Base-by-base conservation (phyloP, 2,329 filamentous ascomycete species). In the Penicillium brasilianum region DNA sequence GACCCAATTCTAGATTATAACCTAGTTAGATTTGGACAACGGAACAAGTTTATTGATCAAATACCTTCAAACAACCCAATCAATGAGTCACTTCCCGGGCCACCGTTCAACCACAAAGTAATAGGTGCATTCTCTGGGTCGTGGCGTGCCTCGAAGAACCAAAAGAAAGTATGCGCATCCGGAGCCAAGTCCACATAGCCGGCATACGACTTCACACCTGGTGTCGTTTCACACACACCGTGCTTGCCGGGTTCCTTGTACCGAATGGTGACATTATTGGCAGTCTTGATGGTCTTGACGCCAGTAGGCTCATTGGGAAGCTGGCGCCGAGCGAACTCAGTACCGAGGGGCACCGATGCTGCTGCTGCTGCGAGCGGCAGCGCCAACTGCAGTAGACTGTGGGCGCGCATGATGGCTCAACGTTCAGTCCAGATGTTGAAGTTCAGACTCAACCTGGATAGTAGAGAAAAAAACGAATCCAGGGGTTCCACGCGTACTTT, bases 211-310 rank as follows among this genome's bases (percentile, higher is more conserved):
- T 85, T 85, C 20, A 86, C 83, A 30, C 81, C 79, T 1, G 83
- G 83, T 18, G 84, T 83, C 3, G 83, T 79, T 73, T 87, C 84
- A 65, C 84, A 86, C 58, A 85, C 68, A 4, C 72, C 76, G 43
- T 76, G 72, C 55, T 74, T 85, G 3, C 84, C 84, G 3, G 80
- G 84, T 70, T 86, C 77, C 71, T 87, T 87, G 72, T 86, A 87
- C 18, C 84, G 82, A 58, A 87, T 84, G 25, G 80, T 81, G 62
- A 84, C 75, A 58, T 81, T 81, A 58, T 75, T 78, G 4, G 77
- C 74, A 16, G 76, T 77, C 50, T 68, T 72, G 50, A 79, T 73
- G 2, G 72, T 71, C 59, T 76, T 74, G n/a, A 80, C 73, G 10
- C 73, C 74, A 2, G 73, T 74, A 18, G 77, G 73, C 50, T 76